Conservation (phyloP, 1,139 yeast genomes). For the Blastobotrys apis region DNA sequence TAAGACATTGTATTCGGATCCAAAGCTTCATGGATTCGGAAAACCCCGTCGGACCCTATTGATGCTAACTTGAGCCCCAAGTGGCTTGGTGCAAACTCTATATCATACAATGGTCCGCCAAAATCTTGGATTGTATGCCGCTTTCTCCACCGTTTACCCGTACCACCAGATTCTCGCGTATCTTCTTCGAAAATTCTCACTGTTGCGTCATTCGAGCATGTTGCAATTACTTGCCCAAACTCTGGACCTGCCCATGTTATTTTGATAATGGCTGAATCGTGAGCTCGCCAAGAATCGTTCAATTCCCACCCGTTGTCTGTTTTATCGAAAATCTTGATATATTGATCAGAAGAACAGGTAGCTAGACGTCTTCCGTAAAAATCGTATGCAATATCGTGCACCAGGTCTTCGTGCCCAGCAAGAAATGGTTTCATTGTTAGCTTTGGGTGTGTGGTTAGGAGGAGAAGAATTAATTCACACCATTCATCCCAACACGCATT, state of each 20-base stretch:
- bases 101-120: constrained; percentile 84
- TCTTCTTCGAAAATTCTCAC: constrained; percentile 90
- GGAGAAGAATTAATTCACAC: background rate
- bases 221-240: constrained; percentile 79
- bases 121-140: constrained; percentile 77
- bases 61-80: constrained; percentile 80
- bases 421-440: constrained; percentile 57
- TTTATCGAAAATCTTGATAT: constrained; percentile 77
- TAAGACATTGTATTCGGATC: constrained; percentile 81
- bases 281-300: constrained; percentile 91
- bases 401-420: constrained; percentile 87
- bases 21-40: constrained; percentile 80
- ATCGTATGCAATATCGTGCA: constrained; percentile 77
- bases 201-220: constrained; percentile 86
- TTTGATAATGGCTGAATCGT: constrained; percentile 79
- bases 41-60: constrained; percentile 84
- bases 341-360: constrained; percentile 90
- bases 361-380: constrained; percentile 88
- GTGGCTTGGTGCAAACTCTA: constrained; percentile 84
- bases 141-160: constrained; percentile 78
- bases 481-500: too few relatives aligned
- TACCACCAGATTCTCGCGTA: constrained; percentile 66
- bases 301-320: constrained; percentile 61
- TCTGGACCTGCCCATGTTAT: constrained; percentile 94
- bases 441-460: too few relatives aligned